Percentiles rank a stretch among this genome's conserved stretches.
Conservation (phyloP, 2,329 filamentous ascomycete species). For the Verticillium albo-atrum region DNA sequence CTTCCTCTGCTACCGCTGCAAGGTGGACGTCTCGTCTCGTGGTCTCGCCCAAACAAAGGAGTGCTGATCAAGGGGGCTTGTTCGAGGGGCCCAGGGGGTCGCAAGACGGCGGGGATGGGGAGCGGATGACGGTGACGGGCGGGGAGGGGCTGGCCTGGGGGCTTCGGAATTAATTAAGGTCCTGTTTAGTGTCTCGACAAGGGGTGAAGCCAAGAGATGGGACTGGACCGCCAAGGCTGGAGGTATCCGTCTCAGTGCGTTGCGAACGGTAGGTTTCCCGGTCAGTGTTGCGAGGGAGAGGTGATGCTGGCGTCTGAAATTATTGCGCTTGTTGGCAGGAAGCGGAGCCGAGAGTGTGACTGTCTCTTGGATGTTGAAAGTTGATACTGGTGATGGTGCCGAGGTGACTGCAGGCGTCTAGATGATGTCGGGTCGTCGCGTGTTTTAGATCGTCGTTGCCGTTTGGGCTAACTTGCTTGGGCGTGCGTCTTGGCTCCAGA, state of each 20-base stretch:
- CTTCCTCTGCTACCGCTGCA: neutral
- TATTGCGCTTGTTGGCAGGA: no score
- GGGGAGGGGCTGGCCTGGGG: neutral
- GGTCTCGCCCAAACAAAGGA: neutral
- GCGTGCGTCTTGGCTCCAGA: neutral
- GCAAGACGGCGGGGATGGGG: neutral
- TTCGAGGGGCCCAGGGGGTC: neutral
- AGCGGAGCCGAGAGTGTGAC: neutral
- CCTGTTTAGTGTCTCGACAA: neutral
- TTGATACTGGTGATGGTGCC: no score
- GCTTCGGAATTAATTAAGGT: conserved; percentile 3
- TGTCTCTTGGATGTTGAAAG: neutral
- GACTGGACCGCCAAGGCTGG: neutral
- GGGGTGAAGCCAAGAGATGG: conserved; percentile 1
- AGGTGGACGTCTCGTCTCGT: neutral
- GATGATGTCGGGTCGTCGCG: neutral
- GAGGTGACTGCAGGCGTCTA: neutral
- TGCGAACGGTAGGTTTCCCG: neutral
- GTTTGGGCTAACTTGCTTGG: neutral
- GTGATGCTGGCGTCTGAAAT: no score
- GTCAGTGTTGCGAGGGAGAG: neutral
- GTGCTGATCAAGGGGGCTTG: neutral
- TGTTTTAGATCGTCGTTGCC: neutral
- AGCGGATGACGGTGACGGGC: neutral
- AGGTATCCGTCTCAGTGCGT: neutral